Base-by-base conservation (phyloP, 2,329 filamentous ascomycete genomes). In the Aureobasidium sp. region DNA sequence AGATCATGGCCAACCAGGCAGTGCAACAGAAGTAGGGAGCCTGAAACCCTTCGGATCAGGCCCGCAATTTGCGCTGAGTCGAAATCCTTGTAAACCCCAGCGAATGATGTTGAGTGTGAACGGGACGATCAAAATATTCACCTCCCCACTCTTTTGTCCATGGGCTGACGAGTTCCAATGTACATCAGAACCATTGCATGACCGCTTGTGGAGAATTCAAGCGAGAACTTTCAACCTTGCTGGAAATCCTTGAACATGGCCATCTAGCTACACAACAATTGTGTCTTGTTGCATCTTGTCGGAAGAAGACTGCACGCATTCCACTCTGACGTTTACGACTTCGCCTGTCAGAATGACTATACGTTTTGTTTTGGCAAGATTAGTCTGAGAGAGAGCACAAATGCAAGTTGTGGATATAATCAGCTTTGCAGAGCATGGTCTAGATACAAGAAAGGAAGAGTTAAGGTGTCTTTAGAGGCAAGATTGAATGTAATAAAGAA, bases 121-220 rank as follows among this genome's bases (percentile, higher is more conserved):
- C 55, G 55, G 55, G 55, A 37, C 42, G 55, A 59, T 59, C 55
- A 59, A 30, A 48, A 59, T 59, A 29, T 55, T 21, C 39, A 32
- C 30, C 29, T 53, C 52, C 52, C 52, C 52, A 55, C 52, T 41
- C 25, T 44, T 55, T 55, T 15, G 16, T 44, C 44, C 6, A 41
- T 34, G 52, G 42, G 41, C 54, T 58, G 41, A 58, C 42, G 30
- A 47, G 41, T 58, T 34, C 54, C 37, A 47, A 58, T 47, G 54
- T 47, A 58, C 54, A 58, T 58, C 54, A 37, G 8, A 7, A 16
- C 29, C 21, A 9, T 15, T 47, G 42, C 42, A 45, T 58, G 41
- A 13, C 25, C 10, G 15, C 25, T 47, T 47, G 16, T 2, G 15
- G 41, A 37, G 13, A 36, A 36, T 34, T 34, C 39, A 29, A 55